Evolutionary conservation across 2,329 filamentous ascomycete genomes (phyloP).

Genomic region (Metarhizium robertsii): DNA sequence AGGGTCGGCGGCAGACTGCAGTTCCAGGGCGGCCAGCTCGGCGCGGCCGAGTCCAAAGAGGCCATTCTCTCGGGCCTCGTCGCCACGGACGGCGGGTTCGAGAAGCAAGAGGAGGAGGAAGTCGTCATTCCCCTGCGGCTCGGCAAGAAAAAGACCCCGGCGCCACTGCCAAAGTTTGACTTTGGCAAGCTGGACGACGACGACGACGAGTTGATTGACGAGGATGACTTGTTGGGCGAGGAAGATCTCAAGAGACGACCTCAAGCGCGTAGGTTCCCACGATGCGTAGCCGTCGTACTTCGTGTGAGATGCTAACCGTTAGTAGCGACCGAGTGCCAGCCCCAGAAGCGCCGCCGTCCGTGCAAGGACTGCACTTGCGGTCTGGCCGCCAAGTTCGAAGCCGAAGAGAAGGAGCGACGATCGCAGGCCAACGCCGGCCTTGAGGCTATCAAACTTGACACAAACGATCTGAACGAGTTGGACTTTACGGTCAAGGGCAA

Average conservation of each 20-base stretch:
- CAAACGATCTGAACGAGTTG: constrained; percentile 72
- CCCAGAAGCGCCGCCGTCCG: constrained; percentile 83
- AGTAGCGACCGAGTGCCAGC: constrained; percentile 72
- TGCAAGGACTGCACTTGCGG: constrained; percentile 99
- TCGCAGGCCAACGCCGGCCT: constrained; percentile 58
- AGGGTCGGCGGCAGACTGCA: constrained; percentile 58
- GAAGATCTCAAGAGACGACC: constrained; percentile 73
- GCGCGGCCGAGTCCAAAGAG: constrained; percentile 52
- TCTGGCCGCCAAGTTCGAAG: constrained; percentile 72
- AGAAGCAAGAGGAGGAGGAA: constrained; percentile 58
- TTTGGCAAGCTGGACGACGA: constrained; percentile 44
- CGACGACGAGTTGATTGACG: constrained; percentile 84
- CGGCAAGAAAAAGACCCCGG: constrained; percentile 25
- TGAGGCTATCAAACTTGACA: constrained; percentile 58
- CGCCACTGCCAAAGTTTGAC: constrained; percentile 37
- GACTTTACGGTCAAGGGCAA: constrained; percentile 98
- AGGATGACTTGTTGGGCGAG: constrained; percentile 76
- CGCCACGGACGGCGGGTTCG: constrained; percentile 53
- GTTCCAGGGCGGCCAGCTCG: constrained; percentile 57
- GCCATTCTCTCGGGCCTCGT: constrained; percentile 76
- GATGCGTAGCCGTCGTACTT: not conserved
- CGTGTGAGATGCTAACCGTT: not conserved
- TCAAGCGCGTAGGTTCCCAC: constrained; percentile 60
- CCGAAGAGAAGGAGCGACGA: constrained; percentile 70
- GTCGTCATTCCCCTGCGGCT: constrained; percentile 45